Evolutionary conservation across 345 rosid species (phyloP), one percentile per base, ranked within the genome.

Genomic region (Sonneratia alba): DNA sequence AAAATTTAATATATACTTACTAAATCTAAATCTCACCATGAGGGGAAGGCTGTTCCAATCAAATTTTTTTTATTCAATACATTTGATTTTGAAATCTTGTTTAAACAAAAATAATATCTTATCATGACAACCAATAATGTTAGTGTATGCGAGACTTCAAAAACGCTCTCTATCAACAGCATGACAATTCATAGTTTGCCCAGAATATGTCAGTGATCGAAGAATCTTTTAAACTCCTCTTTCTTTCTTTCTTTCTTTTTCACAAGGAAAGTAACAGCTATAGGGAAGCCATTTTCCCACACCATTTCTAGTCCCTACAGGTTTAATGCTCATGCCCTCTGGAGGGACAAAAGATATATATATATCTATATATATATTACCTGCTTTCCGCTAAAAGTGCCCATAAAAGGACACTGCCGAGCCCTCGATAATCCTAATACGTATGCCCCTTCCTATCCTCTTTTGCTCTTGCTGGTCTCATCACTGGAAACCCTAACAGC

Each of bases 301-400:
- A 62, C 36, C 21, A 43, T 68, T 42, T 68, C 36, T 43, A 45
- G 70, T 24, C 70, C 55, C 34, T 43, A 19, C 70, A 43, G 32
- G 70, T 68, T 45, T 68, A 19, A 40, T 62, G 36, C 34, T 42
- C 53, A 40, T 67, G 7, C 36, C 70, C 70, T 66, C 32, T 42
- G 45, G 7, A 42, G 34, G 3, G 70, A 67, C 70, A 67, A 67
- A 40, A 51, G 32, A 27, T 27, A 27, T 27, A 27, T 27, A 27
- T 27, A 27, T 27, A 27, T 27, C 32, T 27, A 27, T 27, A 27
- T 27, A 27, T 27, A 67, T 67, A 51, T 49, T 3, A 36, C 24
- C 59, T 48, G 15, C 19, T 34, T 48, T 24, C 27, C 27, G 42
- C 21, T 4, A 51, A 47, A 47, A 2, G 38, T 18, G 24, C 11